Conservation (phyloP, 225 moss, liverwort and hornwort genomes). For the Physcomitrellopsis africana region DNA sequence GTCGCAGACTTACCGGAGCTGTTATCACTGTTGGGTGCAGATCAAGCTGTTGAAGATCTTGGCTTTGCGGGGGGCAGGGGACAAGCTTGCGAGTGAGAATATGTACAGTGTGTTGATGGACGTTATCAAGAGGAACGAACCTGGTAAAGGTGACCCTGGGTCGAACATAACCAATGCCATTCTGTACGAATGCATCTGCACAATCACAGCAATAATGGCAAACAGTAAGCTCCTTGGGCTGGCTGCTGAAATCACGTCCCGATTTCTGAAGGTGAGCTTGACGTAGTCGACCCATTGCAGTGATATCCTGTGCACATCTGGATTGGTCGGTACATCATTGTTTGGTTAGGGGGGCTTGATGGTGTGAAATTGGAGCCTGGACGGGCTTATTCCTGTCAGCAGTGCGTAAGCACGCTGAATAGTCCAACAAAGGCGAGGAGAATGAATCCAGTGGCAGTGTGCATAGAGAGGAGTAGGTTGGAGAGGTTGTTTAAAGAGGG, state of each 20-base stretch:
- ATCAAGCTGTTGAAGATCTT: conserved; percentile 94
- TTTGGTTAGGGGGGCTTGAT: neutral
- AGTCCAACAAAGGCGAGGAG: neutral
- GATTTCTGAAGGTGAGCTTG: conserved; percentile 78
- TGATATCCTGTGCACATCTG: too few relatives aligned
- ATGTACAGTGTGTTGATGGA: conserved; percentile 91
- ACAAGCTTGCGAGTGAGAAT: conserved; percentile 75
- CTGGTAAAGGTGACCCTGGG: conserved; percentile 42
- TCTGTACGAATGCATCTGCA: conserved; percentile 93
- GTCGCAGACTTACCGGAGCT: conserved; percentile 19
- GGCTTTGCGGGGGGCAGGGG: conserved; percentile 88
- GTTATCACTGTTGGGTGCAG: conserved; percentile 51
- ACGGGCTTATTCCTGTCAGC: neutral
- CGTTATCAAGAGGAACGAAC: conserved; percentile 74
- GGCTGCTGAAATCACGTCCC: conserved; percentile 91
- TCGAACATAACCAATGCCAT: conserved; percentile 88
- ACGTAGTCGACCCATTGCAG: neutral
- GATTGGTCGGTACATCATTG: too few relatives aligned
- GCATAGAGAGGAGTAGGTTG: neutral
- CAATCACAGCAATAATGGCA: conserved; percentile 82
- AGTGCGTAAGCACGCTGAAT: neutral
- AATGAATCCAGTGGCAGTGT: neutral
- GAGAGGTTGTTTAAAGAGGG: neutral
- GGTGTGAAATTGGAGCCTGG: neutral
- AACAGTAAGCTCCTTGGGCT: conserved; percentile 67